These are phyloP conservation scores for Talaromyces piceae DNA, from an alignment of 2,329 filamentous ascomycete species.

Conservation along the genomic window DNA sequence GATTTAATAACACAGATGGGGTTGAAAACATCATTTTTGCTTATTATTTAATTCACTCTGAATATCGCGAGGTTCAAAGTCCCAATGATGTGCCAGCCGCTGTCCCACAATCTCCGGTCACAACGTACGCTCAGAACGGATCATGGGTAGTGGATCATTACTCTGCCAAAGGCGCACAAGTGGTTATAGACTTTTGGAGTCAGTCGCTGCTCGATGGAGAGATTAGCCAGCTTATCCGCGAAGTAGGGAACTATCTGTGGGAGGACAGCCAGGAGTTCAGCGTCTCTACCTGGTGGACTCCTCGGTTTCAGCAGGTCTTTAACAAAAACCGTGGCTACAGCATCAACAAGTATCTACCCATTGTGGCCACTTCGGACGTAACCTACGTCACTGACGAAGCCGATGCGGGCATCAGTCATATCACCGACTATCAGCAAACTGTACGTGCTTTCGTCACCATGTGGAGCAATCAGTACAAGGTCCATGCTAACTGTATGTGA, in stretches of 20 bases:
- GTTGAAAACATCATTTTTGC: slow-evolving; percentile 22
- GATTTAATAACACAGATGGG: slow-evolving; percentile 9
- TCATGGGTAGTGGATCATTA: slow-evolving; percentile 32
- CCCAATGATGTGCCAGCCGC: slow-evolving; percentile 18
- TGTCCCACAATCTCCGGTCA: slow-evolving; percentile 14
- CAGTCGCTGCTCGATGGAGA: slow-evolving; percentile 26
- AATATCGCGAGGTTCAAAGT: slow-evolving; percentile 21
- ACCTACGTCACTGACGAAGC: slow-evolving; percentile 14
- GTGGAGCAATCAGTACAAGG: background rate
- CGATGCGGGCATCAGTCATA: slow-evolving; percentile 15
- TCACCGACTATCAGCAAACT: slow-evolving; percentile 18
- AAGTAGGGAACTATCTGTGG: slow-evolving; percentile 27
- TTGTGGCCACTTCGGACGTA: slow-evolving; percentile 22
- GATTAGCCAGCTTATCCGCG: slow-evolving; percentile 19
- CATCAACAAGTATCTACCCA: slow-evolving; percentile 25
- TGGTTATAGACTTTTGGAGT: slow-evolving; percentile 29
- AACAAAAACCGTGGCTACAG: slow-evolving; percentile 25
- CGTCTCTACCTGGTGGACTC: slow-evolving; percentile 32
- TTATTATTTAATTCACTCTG: slow-evolving; percentile 21
- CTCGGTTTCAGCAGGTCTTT: slow-evolving; percentile 23
- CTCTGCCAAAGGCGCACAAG: slow-evolving; percentile 25
- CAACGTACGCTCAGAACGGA: slow-evolving; percentile 22
- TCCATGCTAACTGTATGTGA: background rate
- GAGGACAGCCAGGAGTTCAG: slow-evolving; percentile 25
- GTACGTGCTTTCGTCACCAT: background rate